Evolutionary conservation across 2,329 filamentous ascomycete species (phyloP).

Genomic region (Fusarium subglutinans): DNA sequence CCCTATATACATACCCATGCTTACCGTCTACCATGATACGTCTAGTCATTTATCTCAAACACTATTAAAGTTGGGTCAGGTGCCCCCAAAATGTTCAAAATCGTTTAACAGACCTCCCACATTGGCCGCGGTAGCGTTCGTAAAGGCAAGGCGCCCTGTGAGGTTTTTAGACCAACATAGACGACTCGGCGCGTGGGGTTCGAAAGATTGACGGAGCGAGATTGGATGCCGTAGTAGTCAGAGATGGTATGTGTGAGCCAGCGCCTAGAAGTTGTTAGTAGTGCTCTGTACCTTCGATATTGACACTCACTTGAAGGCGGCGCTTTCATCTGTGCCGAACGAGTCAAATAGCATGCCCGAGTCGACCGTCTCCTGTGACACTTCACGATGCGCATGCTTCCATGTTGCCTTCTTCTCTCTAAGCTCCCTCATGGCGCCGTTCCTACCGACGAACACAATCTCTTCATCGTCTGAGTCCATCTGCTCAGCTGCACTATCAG

Average conservation of each 20-base stretch:
- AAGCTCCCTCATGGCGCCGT: conserved; percentile 64
- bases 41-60: conserved; percentile 16
- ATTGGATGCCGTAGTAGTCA: conserved; percentile 88
- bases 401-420: conserved; percentile 51
- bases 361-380: conserved; percentile 67
- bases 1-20: background rate
- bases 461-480: conserved; percentile 75
- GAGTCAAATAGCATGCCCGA: conserved; percentile 82
- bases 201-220: conserved; percentile 79
- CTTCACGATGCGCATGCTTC: conserved; percentile 62
- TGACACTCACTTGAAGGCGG: conserved; percentile 79
- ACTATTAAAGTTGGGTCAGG: background rate
- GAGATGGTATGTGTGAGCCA: conserved; percentile 95
- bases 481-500: conserved; percentile 49
- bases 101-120: conserved; percentile 67
- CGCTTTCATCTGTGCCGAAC: conserved; percentile 76
- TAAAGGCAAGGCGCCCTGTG: conserved; percentile 41
- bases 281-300: background rate
- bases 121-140: conserved; percentile 66
- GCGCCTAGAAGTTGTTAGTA: conserved; percentile 63
- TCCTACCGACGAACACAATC: conserved; percentile 85
- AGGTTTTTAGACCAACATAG: conserved; percentile 77
- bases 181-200: conserved; percentile 79
- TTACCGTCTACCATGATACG: conserved; percentile 34
- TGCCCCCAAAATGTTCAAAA: background rate